A percentile compares a stretch with the other conserved stretches of the same genome.
phyloP scores from a whole-genome alignment of 2,329 filamentous ascomycete genomes.

The Biscogniauxia marginata region DNA sequence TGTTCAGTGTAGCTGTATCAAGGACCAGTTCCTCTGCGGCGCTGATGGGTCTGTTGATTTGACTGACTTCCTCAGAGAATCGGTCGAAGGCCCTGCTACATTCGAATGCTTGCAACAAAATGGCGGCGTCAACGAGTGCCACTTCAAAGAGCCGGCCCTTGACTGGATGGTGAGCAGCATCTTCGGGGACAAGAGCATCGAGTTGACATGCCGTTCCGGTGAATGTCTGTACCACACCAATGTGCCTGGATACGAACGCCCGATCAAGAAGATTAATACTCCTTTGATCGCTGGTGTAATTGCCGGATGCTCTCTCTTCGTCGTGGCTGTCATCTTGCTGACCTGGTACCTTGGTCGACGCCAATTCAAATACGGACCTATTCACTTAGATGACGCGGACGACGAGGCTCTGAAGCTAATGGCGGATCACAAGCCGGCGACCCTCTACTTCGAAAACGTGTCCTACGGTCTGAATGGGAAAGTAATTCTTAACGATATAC shows the following conservation, averaged over 20 bases:
- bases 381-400: slow-evolving; percentile 84
- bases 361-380: slow-evolving; percentile 65
- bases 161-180: slow-evolving; percentile 83
- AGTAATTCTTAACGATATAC: slow-evolving; percentile 75
- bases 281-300: slow-evolving; percentile 94
- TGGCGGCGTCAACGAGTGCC: slow-evolving; percentile 65
- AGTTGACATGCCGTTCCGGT: slow-evolving; percentile 76
- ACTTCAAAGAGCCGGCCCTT: slow-evolving; percentile 90
- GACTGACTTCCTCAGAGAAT: slow-evolving; percentile 77
- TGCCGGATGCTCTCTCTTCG: slow-evolving; percentile 77
- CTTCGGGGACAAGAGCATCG: slow-evolving; percentile 90
- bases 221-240: slow-evolving; percentile 94
- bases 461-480: slow-evolving; percentile 85
- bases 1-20: slow-evolving; percentile 83
- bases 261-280: slow-evolving; percentile 94
- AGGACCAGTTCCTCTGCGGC: slow-evolving; percentile 90
- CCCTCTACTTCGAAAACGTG: slow-evolving; percentile 84
- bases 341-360: slow-evolving; percentile 88
- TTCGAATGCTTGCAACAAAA: slow-evolving; percentile 72
- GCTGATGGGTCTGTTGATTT: slow-evolving; percentile 90
- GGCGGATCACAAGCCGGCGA: slow-evolving; percentile 86
- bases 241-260: slow-evolving; percentile 83
- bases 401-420: slow-evolving; percentile 86
- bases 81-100: slow-evolving; percentile 82
- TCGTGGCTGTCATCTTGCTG: slow-evolving; percentile 79